Conservation (phyloP, 2,329 filamentous ascomycete genomes). For the Alternaria gaisen region DNA sequence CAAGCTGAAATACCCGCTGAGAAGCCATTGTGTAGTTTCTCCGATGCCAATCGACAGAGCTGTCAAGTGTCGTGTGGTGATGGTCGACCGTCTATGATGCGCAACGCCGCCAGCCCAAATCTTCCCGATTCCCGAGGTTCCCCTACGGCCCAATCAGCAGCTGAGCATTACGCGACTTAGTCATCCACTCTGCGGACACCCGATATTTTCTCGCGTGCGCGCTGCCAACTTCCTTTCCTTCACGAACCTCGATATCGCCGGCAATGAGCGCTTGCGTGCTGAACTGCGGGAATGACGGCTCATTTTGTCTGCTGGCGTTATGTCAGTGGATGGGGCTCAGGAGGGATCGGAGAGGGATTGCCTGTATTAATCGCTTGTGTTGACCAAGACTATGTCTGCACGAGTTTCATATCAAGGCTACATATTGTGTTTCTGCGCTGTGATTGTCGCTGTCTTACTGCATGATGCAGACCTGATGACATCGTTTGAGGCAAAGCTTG, state of each 20-base stretch:
- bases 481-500: neutral
- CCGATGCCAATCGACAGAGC: conserved; percentile 28
- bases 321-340: conserved; percentile 48
- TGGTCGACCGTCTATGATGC: conserved; percentile 31
- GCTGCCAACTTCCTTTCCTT: conserved; percentile 26
- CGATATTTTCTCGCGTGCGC: conserved; percentile 46
- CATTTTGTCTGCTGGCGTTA: conserved; percentile 50
- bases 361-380: conserved; percentile 64
- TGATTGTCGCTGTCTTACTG: neutral
- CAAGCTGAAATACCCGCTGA: conserved; percentile 57
- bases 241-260: conserved; percentile 54
- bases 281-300: conserved; percentile 49
- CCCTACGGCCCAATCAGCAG: conserved; percentile 39
- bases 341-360: conserved; percentile 57
- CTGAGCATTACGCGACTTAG: conserved; percentile 31
- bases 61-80: conserved; percentile 35
- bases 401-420: conserved; percentile 65
- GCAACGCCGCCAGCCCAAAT: conserved; percentile 24
- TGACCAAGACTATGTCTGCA: conserved; percentile 51
- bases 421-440: conserved; percentile 39
- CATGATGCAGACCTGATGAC: neutral
- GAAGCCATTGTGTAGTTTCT: conserved; percentile 50
- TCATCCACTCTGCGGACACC: conserved; percentile 33
- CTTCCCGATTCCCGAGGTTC: conserved; percentile 39
- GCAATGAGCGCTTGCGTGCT: conserved; percentile 45